Evolutionary conservation across 345 rosid genomes (phyloP), one percentile per base, ranked within the genome.

Genomic region (Eucalyptus regnans): DNA sequence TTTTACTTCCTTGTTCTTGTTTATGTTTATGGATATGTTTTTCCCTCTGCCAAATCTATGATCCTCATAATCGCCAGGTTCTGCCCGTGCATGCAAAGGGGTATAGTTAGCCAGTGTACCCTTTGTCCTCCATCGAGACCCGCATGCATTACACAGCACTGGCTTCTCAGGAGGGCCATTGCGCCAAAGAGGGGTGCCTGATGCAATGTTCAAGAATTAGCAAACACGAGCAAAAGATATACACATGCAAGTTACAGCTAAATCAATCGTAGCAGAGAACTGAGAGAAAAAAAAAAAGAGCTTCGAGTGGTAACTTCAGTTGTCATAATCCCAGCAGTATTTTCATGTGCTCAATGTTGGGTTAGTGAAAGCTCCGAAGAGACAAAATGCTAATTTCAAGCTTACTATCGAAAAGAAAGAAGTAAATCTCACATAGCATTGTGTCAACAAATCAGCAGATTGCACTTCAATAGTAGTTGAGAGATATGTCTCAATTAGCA

Each of bases 131-230:
- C 98, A 97, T 88, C 99, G 93, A 52, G 99, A 98, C 12, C 99
- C 99, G 89, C 99, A 98, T 14, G 99, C 99, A 94, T 98, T 98
- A 95, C 99, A 98, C 71, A 98, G 89, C 9, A 98, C 98, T 13
- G 99, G 99, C 94, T 98, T 98, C 89, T 98, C 99, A 7, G 99
- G 97, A 89, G 99, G 99, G 85, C 99, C 99, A 89, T 98, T 98
- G 79, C 99, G 92, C 99, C 99, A 98, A 50, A 98, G 92, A 89
- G 99, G 99, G 86, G 99, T 97, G 93, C 95, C 99, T 97, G 90
- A 91, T 58, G 54, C 90, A 91, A 50, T 87, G 56, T 46, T 51
- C 87, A 86, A 17, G 60, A 43, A 51, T 51, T 54, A 51, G 48
- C 62, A 86, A 54, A 50, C 87, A 54, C 87, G 33, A 60, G 31